Base-by-base conservation (phyloP, 495 filamentous ascomycete genomes). In the Tuber brumale region DNA sequence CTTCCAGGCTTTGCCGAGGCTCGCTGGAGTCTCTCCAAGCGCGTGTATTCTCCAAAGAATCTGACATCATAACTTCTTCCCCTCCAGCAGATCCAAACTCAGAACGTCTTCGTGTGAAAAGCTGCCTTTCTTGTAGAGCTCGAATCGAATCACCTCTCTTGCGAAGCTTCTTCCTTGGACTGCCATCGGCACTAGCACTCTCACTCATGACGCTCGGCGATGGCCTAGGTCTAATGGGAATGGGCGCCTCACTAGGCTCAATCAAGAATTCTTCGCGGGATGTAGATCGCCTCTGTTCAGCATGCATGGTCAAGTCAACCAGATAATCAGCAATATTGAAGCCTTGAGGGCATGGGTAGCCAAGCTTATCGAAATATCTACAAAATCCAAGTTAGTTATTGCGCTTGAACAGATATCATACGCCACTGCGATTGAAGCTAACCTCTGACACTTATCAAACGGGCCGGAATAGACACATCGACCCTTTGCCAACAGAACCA, bases 291-390 rank as follows among this genome's bases (percentile, higher is more conserved):
- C 81, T 75, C 35, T 79, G 80, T 43, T 86, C 83, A 45, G 93
- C 94, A 84, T 99, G 95, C 94, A 99, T 97, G 0, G 95, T 97
- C 31, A 99, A 86, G 83, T 99, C 95, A 69, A 99, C 94, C 10
- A 99, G 89, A 79, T 97, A 99, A 81, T 99, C 95, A 1, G 95
- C 95, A 83, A 99, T 98, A 79, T 99, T 99, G 88, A 99, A 99
- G 7, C 95, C 95, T 19, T 95, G 92, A 42, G 95, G 95, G 82
- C 95, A 99, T 48, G 89, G 85, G 81, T 97, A 99, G 45, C 95
- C 95, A 76, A 95, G 89, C 41, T 91, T 87, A 76, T 97, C 93
- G 79, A 99, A 99, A 83, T 97, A 99, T 48, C 88, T 61, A 61
- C 9, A 31, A 16, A 61, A 61, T 31, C 23, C n/a, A 61, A 14